Conservation (phyloP, 768 basidiomycete genomes). For the Albatrellus ellisii region DNA sequence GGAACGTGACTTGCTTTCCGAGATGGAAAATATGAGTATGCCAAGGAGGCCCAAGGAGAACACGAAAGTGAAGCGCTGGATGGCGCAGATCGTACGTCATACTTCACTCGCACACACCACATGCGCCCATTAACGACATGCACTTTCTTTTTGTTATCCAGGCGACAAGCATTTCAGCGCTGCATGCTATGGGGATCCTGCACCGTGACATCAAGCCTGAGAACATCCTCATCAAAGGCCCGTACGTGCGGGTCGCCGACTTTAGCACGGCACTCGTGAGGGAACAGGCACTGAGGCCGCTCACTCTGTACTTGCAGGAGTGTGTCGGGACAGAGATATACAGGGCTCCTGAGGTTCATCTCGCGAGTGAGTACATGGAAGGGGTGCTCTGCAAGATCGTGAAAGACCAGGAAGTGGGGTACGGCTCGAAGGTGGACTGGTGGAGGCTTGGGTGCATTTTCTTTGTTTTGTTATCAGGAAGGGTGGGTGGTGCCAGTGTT, state of each 20-base stretch:
- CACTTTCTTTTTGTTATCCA: background rate
- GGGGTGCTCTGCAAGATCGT: no score
- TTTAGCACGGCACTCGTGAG: conserved; percentile 11
- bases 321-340: conserved; percentile 12
- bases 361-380: no score
- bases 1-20: conserved; percentile 12
- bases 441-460: conserved; percentile 14
- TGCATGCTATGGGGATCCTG: conserved; percentile 14
- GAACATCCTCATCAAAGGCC: conserved; percentile 12
- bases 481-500: background rate
- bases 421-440: conserved; percentile 14
- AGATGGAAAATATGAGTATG: no score
- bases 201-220: conserved; percentile 15
- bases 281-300: conserved; percentile 7
- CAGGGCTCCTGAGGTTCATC: conserved; percentile 11
- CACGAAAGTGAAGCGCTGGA: conserved; percentile 10
- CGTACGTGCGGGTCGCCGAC: conserved; percentile 12
- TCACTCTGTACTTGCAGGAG: conserved; percentile 9
- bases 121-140: background rate
- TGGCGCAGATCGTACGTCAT: conserved; percentile 11
- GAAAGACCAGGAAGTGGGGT: no score
- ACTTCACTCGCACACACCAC: background rate
- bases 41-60: conserved; percentile 2
- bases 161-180: conserved; percentile 11
- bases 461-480: conserved; percentile 10